Evolutionary conservation across 768 basidiomycete genomes (phyloP).

Genomic region (Rubroboletus satanas): DNA sequence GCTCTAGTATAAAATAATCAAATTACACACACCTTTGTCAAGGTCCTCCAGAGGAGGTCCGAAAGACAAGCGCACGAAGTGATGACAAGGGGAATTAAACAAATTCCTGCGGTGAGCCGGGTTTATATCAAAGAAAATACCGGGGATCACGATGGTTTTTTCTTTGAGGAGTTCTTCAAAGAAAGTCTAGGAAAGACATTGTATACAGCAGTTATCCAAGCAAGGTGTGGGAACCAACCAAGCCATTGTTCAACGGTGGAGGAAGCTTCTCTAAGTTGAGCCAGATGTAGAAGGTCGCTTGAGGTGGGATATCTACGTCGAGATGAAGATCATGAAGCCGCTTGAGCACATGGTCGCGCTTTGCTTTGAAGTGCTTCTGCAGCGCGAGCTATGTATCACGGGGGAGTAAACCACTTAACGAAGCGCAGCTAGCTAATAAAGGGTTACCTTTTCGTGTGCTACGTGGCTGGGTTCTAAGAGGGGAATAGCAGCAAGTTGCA

Average conservation of each 20-base stretch:
- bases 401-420: background rate
- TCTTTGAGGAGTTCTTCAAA: constrained; percentile 93
- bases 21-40: constrained; percentile 54
- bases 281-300: constrained; percentile 93
- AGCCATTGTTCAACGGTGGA: constrained; percentile 79
- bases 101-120: constrained; percentile 82
- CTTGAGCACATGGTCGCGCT: constrained; percentile 84
- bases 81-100: constrained; percentile 86
- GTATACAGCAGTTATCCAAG: background rate
- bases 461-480: constrained; percentile 73
- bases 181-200: constrained; percentile 57
- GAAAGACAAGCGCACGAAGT: constrained; percentile 84
- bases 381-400: constrained; percentile 55
- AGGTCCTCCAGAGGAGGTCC: constrained; percentile 78
- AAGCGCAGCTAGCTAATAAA: background rate
- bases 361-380: constrained; percentile 86
- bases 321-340: constrained; percentile 78
- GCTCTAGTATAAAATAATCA: background rate
- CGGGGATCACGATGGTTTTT: constrained; percentile 86
- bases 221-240: constrained; percentile 44
- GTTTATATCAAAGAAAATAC: constrained; percentile 82
- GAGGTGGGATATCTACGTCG: constrained; percentile 71
- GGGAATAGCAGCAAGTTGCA: constrained; percentile 86
- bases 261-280: constrained; percentile 79
- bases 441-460: constrained; percentile 56